phyloP scores from a whole-genome alignment of 2,329 filamentous ascomycete genomes.

The Pseudocercospora crystallina region DNA sequence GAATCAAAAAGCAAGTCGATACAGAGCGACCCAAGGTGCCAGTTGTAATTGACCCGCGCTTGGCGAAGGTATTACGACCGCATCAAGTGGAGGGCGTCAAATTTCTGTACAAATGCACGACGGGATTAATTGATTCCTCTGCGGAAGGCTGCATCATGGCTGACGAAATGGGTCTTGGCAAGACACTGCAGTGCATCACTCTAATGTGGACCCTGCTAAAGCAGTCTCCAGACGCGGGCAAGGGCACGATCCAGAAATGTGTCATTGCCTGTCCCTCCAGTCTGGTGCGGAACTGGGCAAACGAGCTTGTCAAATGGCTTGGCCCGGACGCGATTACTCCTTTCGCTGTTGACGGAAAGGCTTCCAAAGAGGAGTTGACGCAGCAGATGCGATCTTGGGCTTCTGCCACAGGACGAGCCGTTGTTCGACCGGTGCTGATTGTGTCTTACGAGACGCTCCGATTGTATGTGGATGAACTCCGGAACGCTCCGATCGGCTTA shows the following conservation, averaged over 20 bases:
- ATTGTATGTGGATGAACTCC: constrained; percentile 85
- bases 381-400: constrained; percentile 93
- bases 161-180: constrained; percentile 97
- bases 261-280: constrained; percentile 96
- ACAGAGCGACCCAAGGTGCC: constrained; percentile 83
- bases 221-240: constrained; percentile 93
- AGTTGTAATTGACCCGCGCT: constrained; percentile 88
- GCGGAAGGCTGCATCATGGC: constrained; percentile 99
- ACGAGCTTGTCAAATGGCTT: constrained; percentile 94
- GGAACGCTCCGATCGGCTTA: constrained; percentile 84
- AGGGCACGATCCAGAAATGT: constrained; percentile 89
- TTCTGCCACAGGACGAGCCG: constrained; percentile 81
- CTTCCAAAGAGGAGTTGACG: constrained; percentile 87
- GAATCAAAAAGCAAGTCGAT: constrained; percentile 80
- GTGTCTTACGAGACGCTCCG: constrained; percentile 96
- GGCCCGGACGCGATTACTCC: constrained; percentile 86
- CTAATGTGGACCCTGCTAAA: constrained; percentile 96
- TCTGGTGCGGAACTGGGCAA: constrained; percentile 96
- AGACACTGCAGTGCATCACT: constrained; percentile 95
- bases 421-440: constrained; percentile 91
- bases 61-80: constrained; percentile 86
- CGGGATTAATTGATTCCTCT: constrained; percentile 89
- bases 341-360: constrained; percentile 96
- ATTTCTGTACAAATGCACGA: constrained; percentile 93
- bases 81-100: constrained; percentile 98